phyloP scores from a whole-genome alignment of 345 rosid genomes.

The Citrus inodora region DNA sequence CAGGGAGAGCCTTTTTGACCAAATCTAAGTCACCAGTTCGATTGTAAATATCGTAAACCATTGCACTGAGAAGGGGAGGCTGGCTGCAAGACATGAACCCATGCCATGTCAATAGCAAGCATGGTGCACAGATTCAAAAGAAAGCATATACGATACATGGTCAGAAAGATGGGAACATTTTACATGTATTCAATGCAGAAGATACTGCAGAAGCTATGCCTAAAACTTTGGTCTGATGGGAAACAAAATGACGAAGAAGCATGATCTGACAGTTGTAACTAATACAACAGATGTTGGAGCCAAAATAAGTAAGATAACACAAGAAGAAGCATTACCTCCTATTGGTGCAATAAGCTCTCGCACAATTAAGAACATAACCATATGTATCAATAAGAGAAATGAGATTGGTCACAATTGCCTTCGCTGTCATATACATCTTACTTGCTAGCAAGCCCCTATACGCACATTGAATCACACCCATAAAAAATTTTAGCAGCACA shows the following conservation, averaged over 20 bases:
- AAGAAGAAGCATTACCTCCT: slow-evolving; percentile 49
- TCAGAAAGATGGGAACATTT: background rate
- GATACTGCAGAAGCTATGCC: background rate
- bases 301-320: background rate
- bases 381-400: slow-evolving; percentile 58
- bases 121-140: background rate
- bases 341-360: slow-evolving; percentile 79
- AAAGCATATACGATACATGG: background rate
- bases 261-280: background rate
- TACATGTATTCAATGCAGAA: background rate
- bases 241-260: background rate
- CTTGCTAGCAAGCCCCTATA: slow-evolving; percentile 87
- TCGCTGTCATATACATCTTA: slow-evolving; percentile 78
- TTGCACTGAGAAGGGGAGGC: slow-evolving; percentile 89
- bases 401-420: slow-evolving; percentile 66
- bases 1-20: slow-evolving; percentile 51
- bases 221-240: background rate
- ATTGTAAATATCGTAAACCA: slow-evolving; percentile 63
- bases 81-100: slow-evolving; percentile 41
- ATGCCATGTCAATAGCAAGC: background rate
- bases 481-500: background rate
- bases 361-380: slow-evolving; percentile 79
- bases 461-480: background rate
- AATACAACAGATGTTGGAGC: background rate
- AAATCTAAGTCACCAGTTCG: slow-evolving; percentile 63